Evolutionary conservation across 2,329 filamentous ascomycete genomes (phyloP).

Genomic region (Penicillium digitatum): DNA sequence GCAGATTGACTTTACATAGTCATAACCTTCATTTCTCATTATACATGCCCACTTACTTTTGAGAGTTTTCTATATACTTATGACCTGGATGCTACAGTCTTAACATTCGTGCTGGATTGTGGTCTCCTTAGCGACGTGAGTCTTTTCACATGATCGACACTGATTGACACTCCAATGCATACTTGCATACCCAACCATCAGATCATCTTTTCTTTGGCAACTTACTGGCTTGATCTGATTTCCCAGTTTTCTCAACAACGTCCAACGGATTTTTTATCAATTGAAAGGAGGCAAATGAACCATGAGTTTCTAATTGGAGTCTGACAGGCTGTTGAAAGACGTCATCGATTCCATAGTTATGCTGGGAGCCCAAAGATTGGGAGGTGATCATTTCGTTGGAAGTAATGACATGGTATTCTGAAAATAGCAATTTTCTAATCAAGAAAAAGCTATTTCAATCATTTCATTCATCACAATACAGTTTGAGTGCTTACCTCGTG

Average conservation of each 20-base stretch:
- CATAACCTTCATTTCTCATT: neutral
- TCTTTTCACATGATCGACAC: conserved; percentile 13
- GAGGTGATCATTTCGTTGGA: neutral
- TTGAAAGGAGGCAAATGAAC: neutral
- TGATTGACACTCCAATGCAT: conserved; percentile 22
- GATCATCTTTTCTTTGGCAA: neutral
- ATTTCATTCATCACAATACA: neutral
- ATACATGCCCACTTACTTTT: too few relatives aligned
- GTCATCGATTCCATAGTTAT: neutral
- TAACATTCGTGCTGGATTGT: conserved; percentile 7
- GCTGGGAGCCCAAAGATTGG: neutral
- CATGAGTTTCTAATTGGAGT: neutral
- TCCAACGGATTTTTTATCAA: too few relatives aligned
- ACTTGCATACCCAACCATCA: conserved; percentile 23
- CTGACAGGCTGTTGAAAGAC: neutral
- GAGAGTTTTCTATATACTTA: neutral
- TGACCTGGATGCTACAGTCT: neutral
- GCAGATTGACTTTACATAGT: neutral
- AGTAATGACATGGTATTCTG: neutral
- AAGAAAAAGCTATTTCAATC: neutral
- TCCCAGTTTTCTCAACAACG: too few relatives aligned
- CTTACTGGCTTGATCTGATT: neutral
- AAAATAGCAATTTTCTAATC: neutral
- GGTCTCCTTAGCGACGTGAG: conserved; percentile 18
- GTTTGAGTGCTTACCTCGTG: neutral